Evolutionary conservation across 2,329 filamentous ascomycete species (phyloP).

Genomic region (Penicillium concentricum): DNA sequence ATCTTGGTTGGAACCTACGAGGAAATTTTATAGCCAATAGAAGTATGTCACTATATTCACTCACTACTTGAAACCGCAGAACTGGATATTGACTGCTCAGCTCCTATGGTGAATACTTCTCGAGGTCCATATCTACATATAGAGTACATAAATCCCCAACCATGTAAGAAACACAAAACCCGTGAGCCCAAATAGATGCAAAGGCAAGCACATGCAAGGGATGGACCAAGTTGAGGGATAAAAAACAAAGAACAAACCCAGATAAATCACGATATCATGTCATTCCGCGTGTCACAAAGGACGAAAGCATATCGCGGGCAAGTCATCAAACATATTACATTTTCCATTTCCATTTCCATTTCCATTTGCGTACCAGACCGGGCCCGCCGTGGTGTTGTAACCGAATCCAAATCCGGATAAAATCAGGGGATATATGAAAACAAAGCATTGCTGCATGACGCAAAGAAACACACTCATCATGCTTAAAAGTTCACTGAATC

Average conservation of each 20-base stretch:
- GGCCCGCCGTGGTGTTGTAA: slow-evolving; percentile 30
- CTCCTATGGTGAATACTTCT: neutral
- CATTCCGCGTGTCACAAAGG: slow-evolving; percentile 8
- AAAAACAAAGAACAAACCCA: neutral
- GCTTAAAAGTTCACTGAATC: slow-evolving; percentile 18
- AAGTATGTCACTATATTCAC: neutral
- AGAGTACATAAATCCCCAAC: neutral
- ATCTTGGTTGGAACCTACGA: neutral
- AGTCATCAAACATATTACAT: slow-evolving; percentile 28
- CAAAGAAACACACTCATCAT: slow-evolving; percentile 15
- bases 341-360: slow-evolving; percentile 12
- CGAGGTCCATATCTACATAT: slow-evolving; percentile 6
- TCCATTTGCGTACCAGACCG: slow-evolving; percentile 23
- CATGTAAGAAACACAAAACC: neutral
- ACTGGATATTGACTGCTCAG: no score
- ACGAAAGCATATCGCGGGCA: slow-evolving; percentile 4
- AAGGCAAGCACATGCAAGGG: slow-evolving; percentile 9
- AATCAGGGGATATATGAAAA: slow-evolving; percentile 20
- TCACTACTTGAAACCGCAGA: neutral
- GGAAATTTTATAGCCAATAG: neutral
- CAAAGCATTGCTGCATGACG: slow-evolving; percentile 15
- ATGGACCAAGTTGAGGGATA: neutral
- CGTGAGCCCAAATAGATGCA: neutral
- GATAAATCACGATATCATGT: slow-evolving; percentile 12
- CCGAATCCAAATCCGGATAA: slow-evolving; percentile 15